These are phyloP conservation scores for Microcos paniculata DNA, from an alignment of 345 rosid genomes.

Conservation along the genomic window DNA sequence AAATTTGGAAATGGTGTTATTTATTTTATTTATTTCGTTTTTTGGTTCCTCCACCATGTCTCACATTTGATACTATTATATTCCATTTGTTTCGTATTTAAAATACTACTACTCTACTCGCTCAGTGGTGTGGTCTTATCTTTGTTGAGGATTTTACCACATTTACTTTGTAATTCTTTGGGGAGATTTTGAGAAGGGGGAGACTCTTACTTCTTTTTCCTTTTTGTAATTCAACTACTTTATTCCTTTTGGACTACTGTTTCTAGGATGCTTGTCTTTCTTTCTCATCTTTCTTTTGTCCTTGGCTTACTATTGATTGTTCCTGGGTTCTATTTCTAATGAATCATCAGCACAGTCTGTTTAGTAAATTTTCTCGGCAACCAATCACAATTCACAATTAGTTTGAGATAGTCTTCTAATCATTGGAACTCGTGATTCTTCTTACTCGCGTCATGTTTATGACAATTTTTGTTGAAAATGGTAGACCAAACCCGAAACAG, in stretches of 20 bases:
- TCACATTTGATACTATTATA: neutral
- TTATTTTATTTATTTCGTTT: neutral
- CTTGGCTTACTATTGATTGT: neutral
- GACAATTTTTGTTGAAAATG: too few relatives aligned
- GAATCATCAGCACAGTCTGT: neutral
- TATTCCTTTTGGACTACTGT: neutral
- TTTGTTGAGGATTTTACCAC: neutral
- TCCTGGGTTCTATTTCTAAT: neutral
- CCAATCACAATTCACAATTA: too few relatives aligned
- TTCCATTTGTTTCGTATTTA: neutral
- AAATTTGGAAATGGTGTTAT: neutral
- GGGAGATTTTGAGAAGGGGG: neutral
- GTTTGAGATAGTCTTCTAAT: too few relatives aligned
- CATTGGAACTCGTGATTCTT: too few relatives aligned
- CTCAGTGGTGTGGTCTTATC: neutral
- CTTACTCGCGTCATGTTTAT: too few relatives aligned
- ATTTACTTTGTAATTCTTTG: neutral
- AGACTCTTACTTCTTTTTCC: neutral
- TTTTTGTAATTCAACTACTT: neutral
- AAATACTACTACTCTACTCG: neutral
- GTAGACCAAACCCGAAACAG: too few relatives aligned
- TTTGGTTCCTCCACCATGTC: neutral
- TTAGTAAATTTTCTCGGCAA: too few relatives aligned
- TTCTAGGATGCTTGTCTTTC: neutral
- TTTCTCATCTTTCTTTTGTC: neutral